These are phyloP conservation scores for Pseudonitzschia delicatissima DNA, from an alignment of 108 stramenopile species.

Conservation along the genomic window DNA sequence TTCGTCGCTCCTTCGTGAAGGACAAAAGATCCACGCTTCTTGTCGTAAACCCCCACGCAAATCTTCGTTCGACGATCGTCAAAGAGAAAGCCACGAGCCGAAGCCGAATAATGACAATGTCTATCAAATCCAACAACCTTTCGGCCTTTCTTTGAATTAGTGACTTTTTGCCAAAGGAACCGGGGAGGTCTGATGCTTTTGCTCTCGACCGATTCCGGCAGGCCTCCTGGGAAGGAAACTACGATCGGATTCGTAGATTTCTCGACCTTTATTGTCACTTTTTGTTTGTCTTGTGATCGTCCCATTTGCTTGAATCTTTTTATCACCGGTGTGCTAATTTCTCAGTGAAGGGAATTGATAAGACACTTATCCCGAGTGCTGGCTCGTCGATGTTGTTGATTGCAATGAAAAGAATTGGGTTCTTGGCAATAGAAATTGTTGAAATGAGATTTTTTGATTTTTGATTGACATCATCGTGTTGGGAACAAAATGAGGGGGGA, in stretches of 20 bases:
- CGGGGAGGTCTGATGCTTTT: constrained; percentile 2
- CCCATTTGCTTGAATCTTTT: too few species aligned
- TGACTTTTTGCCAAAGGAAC: constrained; percentile 17
- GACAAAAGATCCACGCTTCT: constrained; percentile 40
- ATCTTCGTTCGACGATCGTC: constrained; percentile 70
- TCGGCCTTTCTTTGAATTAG: constrained; percentile 19
- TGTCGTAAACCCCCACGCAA: constrained; percentile 68
- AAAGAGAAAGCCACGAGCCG: constrained; percentile 45
- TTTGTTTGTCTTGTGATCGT: constrained; percentile 6
- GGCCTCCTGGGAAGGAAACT: constrained; percentile 74
- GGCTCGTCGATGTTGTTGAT: too few species aligned
- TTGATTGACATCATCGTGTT: too few species aligned
- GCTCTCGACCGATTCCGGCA: constrained; percentile 38
- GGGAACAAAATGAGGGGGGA: too few species aligned
- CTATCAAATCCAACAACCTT: constrained; percentile 27
- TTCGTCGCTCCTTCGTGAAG: constrained; percentile 51
- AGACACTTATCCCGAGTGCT: too few species aligned
- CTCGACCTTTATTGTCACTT: constrained; percentile 25
- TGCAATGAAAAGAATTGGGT: too few species aligned
- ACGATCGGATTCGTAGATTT: constrained; percentile 55
- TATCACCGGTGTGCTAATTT: too few species aligned
- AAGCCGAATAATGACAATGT: constrained; percentile 31
- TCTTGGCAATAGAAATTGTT: too few species aligned
- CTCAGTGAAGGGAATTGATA: too few species aligned
- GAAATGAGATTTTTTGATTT: too few species aligned